Conservation (phyloP, 2,329 filamentous ascomycete species). For the Aspergillus viridinutans region DNA sequence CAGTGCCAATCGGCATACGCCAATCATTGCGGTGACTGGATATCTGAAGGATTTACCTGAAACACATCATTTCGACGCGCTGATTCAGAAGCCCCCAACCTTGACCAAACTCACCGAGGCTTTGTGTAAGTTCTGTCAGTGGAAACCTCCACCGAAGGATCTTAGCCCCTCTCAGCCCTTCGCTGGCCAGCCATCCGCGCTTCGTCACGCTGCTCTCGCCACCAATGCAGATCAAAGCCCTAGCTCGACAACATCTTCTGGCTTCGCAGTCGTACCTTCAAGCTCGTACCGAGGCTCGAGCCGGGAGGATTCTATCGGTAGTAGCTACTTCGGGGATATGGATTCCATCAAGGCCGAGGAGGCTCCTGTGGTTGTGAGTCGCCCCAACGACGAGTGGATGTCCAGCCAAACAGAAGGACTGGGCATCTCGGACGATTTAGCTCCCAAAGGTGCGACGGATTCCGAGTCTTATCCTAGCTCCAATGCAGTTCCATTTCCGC, state of each 20-base stretch:
- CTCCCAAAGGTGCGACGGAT: slow-evolving; percentile 18
- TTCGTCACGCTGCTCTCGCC: slow-evolving; percentile 61
- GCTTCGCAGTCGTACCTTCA: slow-evolving; percentile 64
- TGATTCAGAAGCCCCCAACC: slow-evolving; percentile 96
- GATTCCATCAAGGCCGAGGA: slow-evolving; percentile 77
- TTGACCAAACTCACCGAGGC: slow-evolving; percentile 86
- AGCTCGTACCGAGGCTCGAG: slow-evolving; percentile 76
- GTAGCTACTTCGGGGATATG: slow-evolving; percentile 78
- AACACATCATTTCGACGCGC: slow-evolving; percentile 89
- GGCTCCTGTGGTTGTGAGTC: slow-evolving; percentile 68
- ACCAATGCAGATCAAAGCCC: slow-evolving; percentile 69
- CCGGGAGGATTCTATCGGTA: slow-evolving; percentile 79
- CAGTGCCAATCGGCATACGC: slow-evolving; percentile 89
- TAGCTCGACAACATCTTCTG: slow-evolving; percentile 71
- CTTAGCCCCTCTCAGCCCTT: slow-evolving; percentile 50
- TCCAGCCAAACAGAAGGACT: slow-evolving; percentile 62
- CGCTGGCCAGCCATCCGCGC: slow-evolving; percentile 56
- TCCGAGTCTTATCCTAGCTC: slow-evolving; percentile 12
- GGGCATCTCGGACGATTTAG: slow-evolving; percentile 65
- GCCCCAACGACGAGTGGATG: slow-evolving; percentile 72
- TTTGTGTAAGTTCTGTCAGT: slow-evolving; percentile 81
- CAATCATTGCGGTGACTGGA: slow-evolving; percentile 92
- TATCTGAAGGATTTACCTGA: slow-evolving; percentile 97
- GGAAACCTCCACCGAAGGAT: slow-evolving; percentile 73
- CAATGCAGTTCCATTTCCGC: slow-evolving; percentile 44